Conservation (phyloP, 495 filamentous ascomycete genomes). For the Platismatia glauca region DNA sequence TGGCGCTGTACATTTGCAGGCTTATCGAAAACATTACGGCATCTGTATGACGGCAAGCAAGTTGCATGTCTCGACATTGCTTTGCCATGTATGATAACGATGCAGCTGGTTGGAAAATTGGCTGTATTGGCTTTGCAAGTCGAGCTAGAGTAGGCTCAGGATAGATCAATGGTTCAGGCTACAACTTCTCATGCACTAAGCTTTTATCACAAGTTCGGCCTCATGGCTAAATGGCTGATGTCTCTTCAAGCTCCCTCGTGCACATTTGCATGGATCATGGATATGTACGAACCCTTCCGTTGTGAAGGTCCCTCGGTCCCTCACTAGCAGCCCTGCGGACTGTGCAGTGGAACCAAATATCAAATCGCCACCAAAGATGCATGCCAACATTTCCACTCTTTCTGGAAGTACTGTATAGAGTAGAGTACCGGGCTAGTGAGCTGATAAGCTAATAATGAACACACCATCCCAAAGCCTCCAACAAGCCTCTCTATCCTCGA, state of each 20-base stretch:
- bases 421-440: no score
- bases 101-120: not conserved
- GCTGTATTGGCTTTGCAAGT: conserved; percentile 5
- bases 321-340: conserved; percentile 7
- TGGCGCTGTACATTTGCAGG: conserved; percentile 11
- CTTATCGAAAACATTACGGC: not conserved
- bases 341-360: not conserved
- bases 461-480: no score
- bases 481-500: no score
- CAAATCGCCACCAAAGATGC: no score
- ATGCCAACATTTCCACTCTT: no score
- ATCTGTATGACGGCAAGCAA: conserved; percentile 10
- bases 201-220: not conserved
- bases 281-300: no score
- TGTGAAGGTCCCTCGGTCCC: not conserved
- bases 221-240: no score
- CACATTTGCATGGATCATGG: not conserved
- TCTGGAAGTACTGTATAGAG: no score
- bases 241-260: not conserved
- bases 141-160: conserved; percentile 6
- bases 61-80: conserved; percentile 8
- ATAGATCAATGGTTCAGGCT: not conserved
- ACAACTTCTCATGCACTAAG: not conserved
- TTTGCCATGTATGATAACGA: conserved; percentile 13
- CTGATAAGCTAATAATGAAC: no score